Evolutionary conservation across 2,329 filamentous ascomycete genomes (phyloP).

Genomic region (Aspergillus sp.): DNA sequence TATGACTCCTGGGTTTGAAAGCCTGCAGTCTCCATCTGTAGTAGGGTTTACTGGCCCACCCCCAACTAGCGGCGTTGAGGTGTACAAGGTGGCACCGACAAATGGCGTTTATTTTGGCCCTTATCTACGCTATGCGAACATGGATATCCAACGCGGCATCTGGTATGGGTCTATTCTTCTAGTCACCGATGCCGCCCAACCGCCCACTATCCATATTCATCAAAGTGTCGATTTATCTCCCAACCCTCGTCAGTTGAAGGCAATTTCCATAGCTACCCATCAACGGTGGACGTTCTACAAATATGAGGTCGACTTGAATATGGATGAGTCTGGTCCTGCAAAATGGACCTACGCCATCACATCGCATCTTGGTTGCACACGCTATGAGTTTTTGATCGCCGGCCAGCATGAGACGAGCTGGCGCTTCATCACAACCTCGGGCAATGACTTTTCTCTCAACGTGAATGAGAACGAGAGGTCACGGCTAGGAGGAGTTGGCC

Average conservation of each 20-base stretch:
- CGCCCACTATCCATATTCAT: conserved; percentile 94
- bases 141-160: conserved; percentile 86
- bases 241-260: conserved; percentile 82
- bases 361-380: conserved; percentile 93
- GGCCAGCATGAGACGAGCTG: conserved; percentile 87
- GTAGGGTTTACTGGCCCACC: conserved; percentile 88
- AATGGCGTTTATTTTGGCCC: conserved; percentile 98
- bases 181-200: conserved; percentile 85
- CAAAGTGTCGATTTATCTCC: conserved; percentile 86
- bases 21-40: conserved; percentile 73
- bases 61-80: conserved; percentile 81
- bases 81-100: conserved; percentile 90
- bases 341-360: conserved; percentile 99
- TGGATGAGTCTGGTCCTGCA: conserved; percentile 74
- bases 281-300: conserved; percentile 95
- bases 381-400: conserved; percentile 95
- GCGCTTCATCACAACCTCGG: conserved; percentile 94
- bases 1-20: conserved; percentile 80
- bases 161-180: conserved; percentile 95
- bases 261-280: conserved; percentile 80
- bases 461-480: conserved; percentile 83
- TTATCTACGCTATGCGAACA: conserved; percentile 92
- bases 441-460: conserved; percentile 89
- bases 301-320: conserved; percentile 85
- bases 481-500: conserved; percentile 81